A percentile compares a stretch with the other conserved stretches of the same genome.
phyloP scores from a whole-genome alignment of 2,329 filamentous ascomycete species.

The Trichoderma lentiforme region DNA sequence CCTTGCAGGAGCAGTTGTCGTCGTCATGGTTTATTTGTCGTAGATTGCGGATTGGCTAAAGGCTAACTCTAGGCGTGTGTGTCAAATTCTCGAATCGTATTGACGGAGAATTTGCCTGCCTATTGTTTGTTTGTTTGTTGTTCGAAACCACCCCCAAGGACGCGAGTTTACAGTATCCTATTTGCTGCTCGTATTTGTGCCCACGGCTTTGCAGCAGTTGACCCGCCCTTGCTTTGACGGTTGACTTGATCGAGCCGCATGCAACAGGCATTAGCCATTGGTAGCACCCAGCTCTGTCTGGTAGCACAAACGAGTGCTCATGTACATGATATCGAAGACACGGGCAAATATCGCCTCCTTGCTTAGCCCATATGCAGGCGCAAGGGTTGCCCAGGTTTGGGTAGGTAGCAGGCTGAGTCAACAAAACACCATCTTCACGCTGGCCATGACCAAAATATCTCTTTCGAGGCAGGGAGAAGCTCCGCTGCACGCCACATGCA shows the following conservation, averaged over 20 bases:
- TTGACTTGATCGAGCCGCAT: background rate
- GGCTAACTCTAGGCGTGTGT: background rate
- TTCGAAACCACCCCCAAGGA: background rate
- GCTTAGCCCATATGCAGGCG: slow-evolving; percentile 5
- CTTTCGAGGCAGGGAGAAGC: background rate
- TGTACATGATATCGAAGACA: background rate
- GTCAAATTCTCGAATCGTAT: background rate
- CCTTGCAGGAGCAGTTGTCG: background rate
- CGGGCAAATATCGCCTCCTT: slow-evolving; percentile 1
- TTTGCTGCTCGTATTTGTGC: background rate
- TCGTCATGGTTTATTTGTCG: background rate
- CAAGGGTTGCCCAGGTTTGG: background rate
- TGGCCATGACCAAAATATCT: background rate
- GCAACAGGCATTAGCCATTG: background rate
- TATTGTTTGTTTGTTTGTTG: background rate
- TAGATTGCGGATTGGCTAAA: background rate
- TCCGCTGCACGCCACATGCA: slow-evolving; percentile 9
- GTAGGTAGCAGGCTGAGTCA: background rate
- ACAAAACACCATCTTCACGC: background rate
- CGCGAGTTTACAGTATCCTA: background rate
- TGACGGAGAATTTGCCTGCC: background rate
- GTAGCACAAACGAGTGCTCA: background rate
- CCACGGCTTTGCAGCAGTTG: background rate
- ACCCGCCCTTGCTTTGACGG: background rate
- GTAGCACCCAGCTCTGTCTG: background rate